Base-by-base conservation (phyloP, 179 eudicot species). In the Heliamphora pulchella region DNA sequence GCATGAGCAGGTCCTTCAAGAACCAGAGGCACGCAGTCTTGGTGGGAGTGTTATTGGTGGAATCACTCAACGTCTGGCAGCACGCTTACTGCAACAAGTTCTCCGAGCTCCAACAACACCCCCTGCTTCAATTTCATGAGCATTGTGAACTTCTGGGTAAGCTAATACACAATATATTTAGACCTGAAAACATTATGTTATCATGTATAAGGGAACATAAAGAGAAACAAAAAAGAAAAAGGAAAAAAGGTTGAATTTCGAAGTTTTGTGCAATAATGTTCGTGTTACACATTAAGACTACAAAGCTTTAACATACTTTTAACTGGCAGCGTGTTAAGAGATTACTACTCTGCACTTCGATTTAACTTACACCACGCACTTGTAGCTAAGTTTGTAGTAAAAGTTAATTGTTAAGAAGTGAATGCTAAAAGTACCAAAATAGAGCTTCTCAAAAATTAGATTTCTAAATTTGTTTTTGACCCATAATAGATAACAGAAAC, bases 1-100 rank as follows among this genome's bases (percentile, higher is more conserved):
- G 1, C 22, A 43, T 78, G 71, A 77, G 68, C 91, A 96, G 99
- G 87, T 91, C 72, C 88, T 96, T 85, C 96, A 94, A 83, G 91
- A 94, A 90, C 92, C 86, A 2, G 97, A 92, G 84, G 98, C 91
- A 75, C 93, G 94, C 31, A 90, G 79, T 80, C 91, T 96, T 80
- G 98, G 98, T 47, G 89, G 97, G 15, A 96, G 94, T 83, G 92
- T 96, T 77, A 77, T 94, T 82, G 92, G 94, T 82, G 92, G 99
- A 79, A 92, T 96, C 59, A 88, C 94, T 81, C 98, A 92, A 84
- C 98, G 99, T 51, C 88, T 94, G 65, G 98, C 98, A 20, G 98
- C 99, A 11, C 94, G 99, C 66, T 85, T 96, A 55, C 85, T 96
- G 86, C 97, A 94, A 86, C 99, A 96, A 87, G 88, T 94, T 83